A percentile compares a stretch with the other conserved stretches of the same genome.
phyloP scores from a whole-genome alignment of 345 rosid genomes.

The Noccaea caerulescens region DNA sequence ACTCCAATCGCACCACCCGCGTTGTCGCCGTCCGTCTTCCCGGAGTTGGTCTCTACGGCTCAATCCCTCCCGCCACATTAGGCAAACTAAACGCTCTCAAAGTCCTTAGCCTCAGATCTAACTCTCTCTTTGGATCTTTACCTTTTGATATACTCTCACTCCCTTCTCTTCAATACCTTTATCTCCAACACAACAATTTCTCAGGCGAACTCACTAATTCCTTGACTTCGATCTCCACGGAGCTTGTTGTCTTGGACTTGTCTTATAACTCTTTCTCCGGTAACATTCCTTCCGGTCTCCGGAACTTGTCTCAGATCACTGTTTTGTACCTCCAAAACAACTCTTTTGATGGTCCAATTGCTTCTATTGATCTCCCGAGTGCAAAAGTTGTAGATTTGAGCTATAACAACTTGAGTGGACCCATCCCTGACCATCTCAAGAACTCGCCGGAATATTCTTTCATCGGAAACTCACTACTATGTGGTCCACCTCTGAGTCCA shows the following conservation, averaged over 20 bases:
- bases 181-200: slow-evolving; percentile 72
- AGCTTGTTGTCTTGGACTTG: slow-evolving; percentile 61
- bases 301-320: slow-evolving; percentile 51
- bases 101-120: slow-evolving; percentile 77
- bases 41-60: slow-evolving; percentile 68
- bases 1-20: slow-evolving; percentile 31
- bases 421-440: slow-evolving; percentile 60
- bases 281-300: slow-evolving; percentile 46
- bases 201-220: slow-evolving; percentile 53
- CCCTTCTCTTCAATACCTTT: slow-evolving; percentile 57
- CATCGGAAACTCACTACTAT: slow-evolving; percentile 63
- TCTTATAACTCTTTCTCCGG: slow-evolving; percentile 72
- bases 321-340: slow-evolving; percentile 60
- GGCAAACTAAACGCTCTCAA: slow-evolving; percentile 59
- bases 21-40: slow-evolving; percentile 69
- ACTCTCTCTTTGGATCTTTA: slow-evolving; percentile 59
- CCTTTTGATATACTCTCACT: slow-evolving; percentile 70
- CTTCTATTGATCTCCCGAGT: slow-evolving; percentile 53
- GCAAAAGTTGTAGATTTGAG: slow-evolving; percentile 63
- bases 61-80: slow-evolving; percentile 57
- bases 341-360: slow-evolving; percentile 57
- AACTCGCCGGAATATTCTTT: slow-evolving; percentile 56
- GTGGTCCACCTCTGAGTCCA: slow-evolving; percentile 58
- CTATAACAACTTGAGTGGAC: slow-evolving; percentile 63
- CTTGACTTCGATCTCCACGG: slow-evolving; percentile 42